Evolutionary conservation across 2,329 filamentous ascomycete genomes (phyloP), one percentile per base, ranked within the genome.

Genomic region (Colletotrichum liaoningense): DNA sequence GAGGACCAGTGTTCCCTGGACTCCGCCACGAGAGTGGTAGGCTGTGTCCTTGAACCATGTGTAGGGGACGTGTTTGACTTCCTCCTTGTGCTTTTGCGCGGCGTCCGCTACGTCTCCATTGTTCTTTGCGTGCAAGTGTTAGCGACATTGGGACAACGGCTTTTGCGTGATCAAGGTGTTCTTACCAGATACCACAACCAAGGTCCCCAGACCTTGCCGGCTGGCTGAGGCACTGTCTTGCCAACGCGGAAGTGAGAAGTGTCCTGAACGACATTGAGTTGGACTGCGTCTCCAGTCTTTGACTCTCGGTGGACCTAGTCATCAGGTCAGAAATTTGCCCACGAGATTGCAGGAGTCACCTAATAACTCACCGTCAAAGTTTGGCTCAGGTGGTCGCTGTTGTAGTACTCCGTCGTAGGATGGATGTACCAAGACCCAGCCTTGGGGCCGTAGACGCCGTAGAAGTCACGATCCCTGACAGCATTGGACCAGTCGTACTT

Each of bases 11-110:
- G 77, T 79, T 22, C 85, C 85, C 16, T 81, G 78, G 4, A 87
- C 78, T 9, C 80, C 80, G 42, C 85, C 84, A 8, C 86, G 84
- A 4, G 82, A 80, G 56, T 86, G 83, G 77, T 86, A 87, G 6
- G 79, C 78, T 0, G 80, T 73, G 74, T 85, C 78, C 7, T 83
- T 77, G 73, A 86, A 82, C 85, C 85, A 87, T 19, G 78, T 76
- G 75, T 87, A 87, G 0, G 86, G 86, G 80, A 84, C 87, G 1
- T 77, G 77, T 4, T 76, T 63, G 30, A 80, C 77, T 76, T 87
- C 86, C 22, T 82, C 67, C 16, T 79, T 74, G 3, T 79, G 79
- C 11, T 81, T 80, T 0, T 74, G 69, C 4, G 80, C 78, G 6
- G 82, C 86, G 57, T 87, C 85, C 1, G 76, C 68, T 58, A 80